Evolutionary conservation across 306 rosid species (phyloP).

Genomic region (Senna tora): DNA sequence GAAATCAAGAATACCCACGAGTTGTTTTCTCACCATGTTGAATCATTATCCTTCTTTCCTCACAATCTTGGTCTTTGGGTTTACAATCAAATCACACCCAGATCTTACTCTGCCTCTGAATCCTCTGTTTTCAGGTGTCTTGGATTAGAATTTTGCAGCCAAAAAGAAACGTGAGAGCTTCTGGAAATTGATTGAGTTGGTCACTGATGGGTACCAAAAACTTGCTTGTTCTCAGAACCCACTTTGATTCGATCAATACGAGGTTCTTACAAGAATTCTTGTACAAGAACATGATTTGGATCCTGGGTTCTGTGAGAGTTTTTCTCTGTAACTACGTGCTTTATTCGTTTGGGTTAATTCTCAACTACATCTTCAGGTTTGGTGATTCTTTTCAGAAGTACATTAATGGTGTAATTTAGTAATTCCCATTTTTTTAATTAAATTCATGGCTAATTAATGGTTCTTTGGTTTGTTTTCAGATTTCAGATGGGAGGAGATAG

Average conservation of each 20-base stretch:
- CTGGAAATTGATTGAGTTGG: conserved; percentile 31
- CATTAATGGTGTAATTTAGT: not conserved
- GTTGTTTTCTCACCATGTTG: conserved; percentile 41
- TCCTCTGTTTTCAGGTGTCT: conserved; percentile 44
- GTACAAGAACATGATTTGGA: conserved; percentile 48
- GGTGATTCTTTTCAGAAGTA: conserved; percentile 14
- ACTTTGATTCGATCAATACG: conserved; percentile 40
- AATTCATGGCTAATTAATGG: not conserved
- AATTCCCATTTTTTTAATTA: not conserved
- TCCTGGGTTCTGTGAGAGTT: conserved; percentile 44
- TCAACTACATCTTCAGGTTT: conserved; percentile 56
- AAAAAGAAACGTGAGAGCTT: not conserved
- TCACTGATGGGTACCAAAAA: conserved; percentile 47
- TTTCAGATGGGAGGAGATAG: conserved; percentile 43
- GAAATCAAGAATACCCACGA: not conserved
- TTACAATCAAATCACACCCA: conserved; percentile 15
- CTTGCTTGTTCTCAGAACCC: conserved; percentile 41
- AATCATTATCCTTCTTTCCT: conserved; percentile 53
- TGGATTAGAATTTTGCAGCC: conserved; percentile 36
- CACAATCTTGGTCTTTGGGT: conserved; percentile 43
- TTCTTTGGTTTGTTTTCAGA: conserved; percentile 42
- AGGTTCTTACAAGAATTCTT: conserved; percentile 43
- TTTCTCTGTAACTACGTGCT: conserved; percentile 43
- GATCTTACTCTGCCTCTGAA: conserved; percentile 39
- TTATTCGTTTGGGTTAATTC: conserved; percentile 45